Conservation (phyloP, 148 eudicot species). For the Polygonum aviculare region DNA sequence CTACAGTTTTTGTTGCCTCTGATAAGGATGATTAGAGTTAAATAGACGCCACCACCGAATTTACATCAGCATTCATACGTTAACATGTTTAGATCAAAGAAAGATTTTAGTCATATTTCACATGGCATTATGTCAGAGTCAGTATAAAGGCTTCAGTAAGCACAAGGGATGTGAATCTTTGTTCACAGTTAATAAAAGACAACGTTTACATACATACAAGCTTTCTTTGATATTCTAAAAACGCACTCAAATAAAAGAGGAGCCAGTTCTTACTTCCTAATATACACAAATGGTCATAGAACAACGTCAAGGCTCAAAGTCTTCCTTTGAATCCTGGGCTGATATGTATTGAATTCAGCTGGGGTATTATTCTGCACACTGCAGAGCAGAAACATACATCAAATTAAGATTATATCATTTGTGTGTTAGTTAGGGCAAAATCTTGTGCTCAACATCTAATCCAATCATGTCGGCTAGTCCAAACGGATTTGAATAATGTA, state of each 20-base stretch:
- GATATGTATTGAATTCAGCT: neutral
- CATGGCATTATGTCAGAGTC: neutral
- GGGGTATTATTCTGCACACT: constrained; percentile 6
- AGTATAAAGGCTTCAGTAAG: neutral
- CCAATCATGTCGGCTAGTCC: neutral
- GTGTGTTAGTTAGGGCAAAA: neutral
- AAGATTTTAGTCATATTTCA: neutral
- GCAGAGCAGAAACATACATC: neutral
- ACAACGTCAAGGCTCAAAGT: neutral
- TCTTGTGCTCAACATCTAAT: neutral
- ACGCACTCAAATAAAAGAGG: neutral
- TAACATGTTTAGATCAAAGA: neutral
- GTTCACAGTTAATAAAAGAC: no score
- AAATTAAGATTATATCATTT: neutral
- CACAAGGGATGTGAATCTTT: neutral
- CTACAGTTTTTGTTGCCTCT: neutral
- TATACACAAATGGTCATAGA: constrained; percentile 1
- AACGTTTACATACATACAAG: neutral
- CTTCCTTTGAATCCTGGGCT: neutral
- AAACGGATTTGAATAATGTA: neutral
- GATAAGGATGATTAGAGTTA: neutral
- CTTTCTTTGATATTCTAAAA: neutral
- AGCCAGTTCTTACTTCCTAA: constrained; percentile 3
- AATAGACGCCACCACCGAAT: neutral
- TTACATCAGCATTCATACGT: neutral